Evolutionary conservation across 495 filamentous ascomycete genomes (phyloP).

Genomic region (Stereocaulon alpinum): DNA sequence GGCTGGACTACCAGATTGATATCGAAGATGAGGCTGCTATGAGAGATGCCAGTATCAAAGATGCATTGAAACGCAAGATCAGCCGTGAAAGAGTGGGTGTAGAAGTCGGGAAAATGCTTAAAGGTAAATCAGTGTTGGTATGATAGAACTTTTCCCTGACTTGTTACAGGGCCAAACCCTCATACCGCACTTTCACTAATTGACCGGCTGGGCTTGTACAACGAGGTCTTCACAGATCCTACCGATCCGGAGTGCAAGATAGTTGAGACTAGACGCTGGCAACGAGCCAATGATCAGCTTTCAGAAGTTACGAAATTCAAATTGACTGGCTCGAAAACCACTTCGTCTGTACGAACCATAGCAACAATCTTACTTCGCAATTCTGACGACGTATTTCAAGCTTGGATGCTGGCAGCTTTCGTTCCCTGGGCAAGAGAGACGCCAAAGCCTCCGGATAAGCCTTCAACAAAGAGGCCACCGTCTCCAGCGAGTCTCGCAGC

Average conservation of each 20-base stretch:
- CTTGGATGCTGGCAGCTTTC: conserved; percentile 68
- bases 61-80: conserved; percentile 77
- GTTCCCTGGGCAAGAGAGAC: conserved; percentile 62
- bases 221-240: conserved; percentile 69
- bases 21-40: conserved; percentile 57
- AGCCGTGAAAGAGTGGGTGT: conserved; percentile 76
- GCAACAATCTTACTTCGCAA: conserved; percentile 46
- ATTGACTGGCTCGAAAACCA: conserved; percentile 33
- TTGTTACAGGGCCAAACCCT: conserved; percentile 52
- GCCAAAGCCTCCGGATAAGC: conserved; percentile 29
- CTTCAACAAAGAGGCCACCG: conserved; percentile 38
- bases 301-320: conserved; percentile 11
- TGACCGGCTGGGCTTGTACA: conserved; percentile 62
- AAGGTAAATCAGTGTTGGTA: conserved; percentile 37
- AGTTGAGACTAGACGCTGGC: conserved; percentile 34
- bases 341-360: conserved; percentile 36
- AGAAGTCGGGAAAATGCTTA: conserved; percentile 86
- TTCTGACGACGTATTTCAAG: conserved; percentile 49
- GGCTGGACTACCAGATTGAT: conserved; percentile 71
- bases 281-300: conserved; percentile 40
- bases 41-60: conserved; percentile 59
- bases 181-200: conserved; percentile 58
- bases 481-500: conserved; percentile 47
- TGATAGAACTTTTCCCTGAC: not conserved
- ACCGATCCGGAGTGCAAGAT: conserved; percentile 21